Evolutionary conservation across 2,329 filamentous ascomycete genomes (phyloP).

Genomic region (Apiospora rasikravindrae): DNA sequence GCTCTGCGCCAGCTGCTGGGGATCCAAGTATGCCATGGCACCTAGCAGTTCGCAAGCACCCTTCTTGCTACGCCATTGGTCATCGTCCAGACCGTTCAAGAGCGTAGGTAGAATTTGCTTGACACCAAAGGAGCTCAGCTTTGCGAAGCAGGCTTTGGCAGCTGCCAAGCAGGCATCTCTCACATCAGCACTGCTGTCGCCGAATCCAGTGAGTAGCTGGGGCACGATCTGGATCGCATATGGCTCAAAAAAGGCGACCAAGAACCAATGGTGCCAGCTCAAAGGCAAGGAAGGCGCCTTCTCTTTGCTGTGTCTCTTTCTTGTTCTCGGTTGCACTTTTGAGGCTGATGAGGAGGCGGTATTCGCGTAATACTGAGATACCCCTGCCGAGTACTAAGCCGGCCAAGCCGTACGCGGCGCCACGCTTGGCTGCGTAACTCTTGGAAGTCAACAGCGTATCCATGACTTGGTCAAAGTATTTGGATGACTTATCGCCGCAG

Average conservation of each 20-base stretch:
- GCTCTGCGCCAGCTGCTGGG: conserved; percentile 89
- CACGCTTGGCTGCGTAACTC: conserved; percentile 90
- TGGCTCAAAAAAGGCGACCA: conserved; percentile 90
- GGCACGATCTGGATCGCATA: conserved; percentile 97
- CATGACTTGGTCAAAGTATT: conserved; percentile 81
- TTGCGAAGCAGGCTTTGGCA: conserved; percentile 92
- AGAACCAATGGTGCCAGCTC: conserved; percentile 88
- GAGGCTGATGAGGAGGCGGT: conserved; percentile 82
- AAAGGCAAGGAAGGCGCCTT: conserved; percentile 87
- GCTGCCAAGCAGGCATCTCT: conserved; percentile 92
- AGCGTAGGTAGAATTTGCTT: conserved; percentile 92
- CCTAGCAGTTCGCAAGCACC: conserved; percentile 95
- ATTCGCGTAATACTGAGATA: conserved; percentile 80
- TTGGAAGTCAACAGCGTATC: conserved; percentile 85
- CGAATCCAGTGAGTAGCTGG: conserved; percentile 86
- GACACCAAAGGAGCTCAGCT: conserved; percentile 92
- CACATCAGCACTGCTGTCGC: conserved; percentile 86
- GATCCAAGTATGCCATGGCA: conserved; percentile 98
- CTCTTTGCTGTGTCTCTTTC: conserved; percentile 86
- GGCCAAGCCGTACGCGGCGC: conserved; percentile 92
- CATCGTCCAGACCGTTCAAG: conserved; percentile 88
- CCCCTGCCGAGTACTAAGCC: conserved; percentile 90
- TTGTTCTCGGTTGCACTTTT: conserved; percentile 90
- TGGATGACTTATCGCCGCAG: conserved; percentile 75
- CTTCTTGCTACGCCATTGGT: conserved; percentile 98